Evolutionary conservation across 495 filamentous ascomycete genomes (phyloP), one percentile per base, ranked within the genome.

Genomic region (Penicillium turbatum): DNA sequence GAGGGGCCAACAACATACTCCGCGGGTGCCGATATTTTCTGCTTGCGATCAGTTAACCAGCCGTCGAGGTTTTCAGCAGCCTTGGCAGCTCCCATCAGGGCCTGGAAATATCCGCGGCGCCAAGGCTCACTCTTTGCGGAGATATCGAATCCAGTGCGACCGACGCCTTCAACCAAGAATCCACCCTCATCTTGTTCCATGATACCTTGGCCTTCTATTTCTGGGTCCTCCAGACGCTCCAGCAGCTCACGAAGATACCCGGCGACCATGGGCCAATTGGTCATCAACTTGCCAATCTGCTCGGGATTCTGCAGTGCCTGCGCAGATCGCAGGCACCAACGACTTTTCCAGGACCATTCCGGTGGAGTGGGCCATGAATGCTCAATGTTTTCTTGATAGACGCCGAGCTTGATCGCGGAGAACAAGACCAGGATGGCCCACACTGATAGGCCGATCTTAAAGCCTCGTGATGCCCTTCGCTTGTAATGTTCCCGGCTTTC

Each of bases 51-150:
- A 27, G 73, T 67, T 35, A 92, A 76, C 77, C 84, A 88, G 10
- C 86, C 87, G 43, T 95, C 89, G 17, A 92, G 70, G 55, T 88
- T 82, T 73, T 95, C 91, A 3, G 89, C 86, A 2, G 85, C 82
- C 54, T 82, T 83, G 0, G 86, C 90, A 53, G 78, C 78, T 9
- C 85, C 78, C 83, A 96, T 88, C 21, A 96, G 67, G 16, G 82
- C 79, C 57, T 92, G 80, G 67, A 83, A 90, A 62, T 96, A 96
- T 0, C 90, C 88, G 45, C 87, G 75, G 60, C 87, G 73, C 91
- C 91, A 96, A 29, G 84, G 72, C 66, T 92, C 86, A 35, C 82
- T 81, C 68, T 91, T 96, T 1, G 67, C 72, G 0, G 81, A 82
- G 50, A 93, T 72, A 72, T 96, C 89, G 36, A 78, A 79, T 0